Evolutionary conservation across 495 filamentous ascomycete species (phyloP), one percentile per base, ranked within the genome.

Genomic region (Aspergillus funiculosus): DNA sequence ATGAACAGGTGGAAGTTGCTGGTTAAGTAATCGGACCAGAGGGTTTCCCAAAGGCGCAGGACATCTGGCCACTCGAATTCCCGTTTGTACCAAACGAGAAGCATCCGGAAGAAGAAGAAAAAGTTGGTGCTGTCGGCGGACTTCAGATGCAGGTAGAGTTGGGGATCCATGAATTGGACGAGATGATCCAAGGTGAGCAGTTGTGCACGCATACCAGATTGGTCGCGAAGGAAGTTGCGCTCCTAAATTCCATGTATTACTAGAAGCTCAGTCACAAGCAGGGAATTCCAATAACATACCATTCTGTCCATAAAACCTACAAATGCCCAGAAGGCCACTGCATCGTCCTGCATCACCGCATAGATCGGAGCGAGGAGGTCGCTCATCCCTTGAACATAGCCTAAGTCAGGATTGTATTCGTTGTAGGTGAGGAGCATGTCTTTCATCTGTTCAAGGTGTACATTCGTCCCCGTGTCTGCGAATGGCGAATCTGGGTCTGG

Each of bases 31-130:
- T 97, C 91, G 20, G 94, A 96, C 94, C 92, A 97, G 2, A 98
- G 72, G 2, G 76, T 75, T 66, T 98, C 92, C 90, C 92, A 98
- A 6, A 98, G 72, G 15, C 85, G 80, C 22, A 97, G 69, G 21
- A 94, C 78, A 58, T 96, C 87, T 28, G 71, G 59, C 87, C 89
- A 97, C 55, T 79, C 74, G 56, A 97, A 98, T 66, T 98, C 92
- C 3, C 92, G 85, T 68, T 98, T 97, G 66, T 90, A 98, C 91
- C 91, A 97, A 14, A 98, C 92, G 0, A 98, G 73, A 18, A 98
- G 72, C 90, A 96, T 96, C 18, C 92, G 83, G 77, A 97, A 98
- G 74, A 97, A 97, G 73, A 98, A 98, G 65, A 98, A 98, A 67
- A 97, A 98, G 64, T 98, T 97, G 14, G 92, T 97, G 54, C 82